phyloP scores from a whole-genome alignment of 2,329 filamentous ascomycete species.

The Microcera coccophila region DNA sequence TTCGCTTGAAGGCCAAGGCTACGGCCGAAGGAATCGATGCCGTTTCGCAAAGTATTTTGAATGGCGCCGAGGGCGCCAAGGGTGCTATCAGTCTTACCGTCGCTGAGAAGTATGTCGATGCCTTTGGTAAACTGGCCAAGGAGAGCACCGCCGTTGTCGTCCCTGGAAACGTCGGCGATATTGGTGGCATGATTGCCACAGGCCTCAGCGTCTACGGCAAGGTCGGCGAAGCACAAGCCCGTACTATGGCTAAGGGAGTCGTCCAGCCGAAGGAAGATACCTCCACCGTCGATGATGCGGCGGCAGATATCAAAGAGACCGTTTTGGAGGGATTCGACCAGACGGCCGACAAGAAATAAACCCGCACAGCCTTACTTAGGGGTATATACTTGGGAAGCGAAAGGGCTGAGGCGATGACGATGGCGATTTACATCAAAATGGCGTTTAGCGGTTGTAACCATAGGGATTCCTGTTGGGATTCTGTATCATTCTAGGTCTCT shows the following conservation, averaged over 20 bases:
- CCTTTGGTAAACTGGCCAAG: constrained; percentile 86
- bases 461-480: constrained; percentile 12
- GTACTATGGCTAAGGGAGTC: constrained; percentile 55
- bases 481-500: not conserved
- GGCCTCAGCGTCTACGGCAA: constrained; percentile 95
- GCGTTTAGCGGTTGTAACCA: constrained; percentile 30
- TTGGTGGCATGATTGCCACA: constrained; percentile 93
- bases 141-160: constrained; percentile 95
- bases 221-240: constrained; percentile 75
- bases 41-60: constrained; percentile 70
- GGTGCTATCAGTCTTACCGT: constrained; percentile 82
- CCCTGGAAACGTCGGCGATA: constrained; percentile 93
- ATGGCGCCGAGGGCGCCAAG: constrained; percentile 72
- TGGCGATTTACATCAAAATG: constrained; percentile 12
- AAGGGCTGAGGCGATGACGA: not conserved
- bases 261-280: constrained; percentile 33
- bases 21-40: constrained; percentile 86
- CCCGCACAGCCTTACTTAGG: not conserved
- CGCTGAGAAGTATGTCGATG: constrained; percentile 97
- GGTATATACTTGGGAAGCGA: not conserved
- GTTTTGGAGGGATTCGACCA: constrained; percentile 41
- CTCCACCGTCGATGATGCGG: constrained; percentile 14
- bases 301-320: constrained; percentile 22
- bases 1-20: constrained; percentile 76
- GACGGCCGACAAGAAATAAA: constrained; percentile 31